Conservation (phyloP, 768 basidiomycete species). For the Stropharia rugosoannulata region DNA sequence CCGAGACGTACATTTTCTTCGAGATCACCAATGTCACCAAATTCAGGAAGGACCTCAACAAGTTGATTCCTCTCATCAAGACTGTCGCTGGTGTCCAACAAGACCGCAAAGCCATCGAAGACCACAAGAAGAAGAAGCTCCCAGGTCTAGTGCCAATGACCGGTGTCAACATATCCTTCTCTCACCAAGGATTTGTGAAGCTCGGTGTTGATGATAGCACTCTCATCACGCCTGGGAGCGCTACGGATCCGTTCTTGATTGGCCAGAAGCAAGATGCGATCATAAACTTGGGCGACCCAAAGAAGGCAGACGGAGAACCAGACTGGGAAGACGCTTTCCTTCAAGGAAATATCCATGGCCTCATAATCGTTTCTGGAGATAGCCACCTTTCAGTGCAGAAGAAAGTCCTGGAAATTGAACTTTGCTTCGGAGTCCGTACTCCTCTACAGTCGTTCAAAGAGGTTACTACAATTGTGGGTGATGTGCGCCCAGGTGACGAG, state of each 20-base stretch:
- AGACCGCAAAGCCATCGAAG: conserved; percentile 37
- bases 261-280: conserved; percentile 42
- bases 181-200: conserved; percentile 45
- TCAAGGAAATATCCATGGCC: conserved; percentile 42
- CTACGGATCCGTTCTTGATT: conserved; percentile 27
- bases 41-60: conserved; percentile 42
- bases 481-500: conserved; percentile 41
- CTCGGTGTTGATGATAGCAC: conserved; percentile 39
- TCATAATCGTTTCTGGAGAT: conserved; percentile 50
- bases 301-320: conserved; percentile 24
- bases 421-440: conserved; percentile 31
- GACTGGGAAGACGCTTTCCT: conserved; percentile 51
- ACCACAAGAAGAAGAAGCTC: conserved; percentile 29
- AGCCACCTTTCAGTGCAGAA: conserved; percentile 33
- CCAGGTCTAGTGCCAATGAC: conserved; percentile 34
- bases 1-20: conserved; percentile 52
- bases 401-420: conserved; percentile 30
- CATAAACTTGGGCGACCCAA: conserved; percentile 33
- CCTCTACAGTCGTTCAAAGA: conserved; percentile 33
- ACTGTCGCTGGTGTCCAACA: conserved; percentile 39
- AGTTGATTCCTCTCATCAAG: conserved; percentile 44
- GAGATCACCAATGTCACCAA: conserved; percentile 38
- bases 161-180: conserved; percentile 55
- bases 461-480: conserved; percentile 34
- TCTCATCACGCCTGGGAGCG: conserved; percentile 26